These are phyloP conservation scores for Zoysia pacifica DNA, from an alignment of 176 grass and related monocot species.

Conservation along the genomic window DNA sequence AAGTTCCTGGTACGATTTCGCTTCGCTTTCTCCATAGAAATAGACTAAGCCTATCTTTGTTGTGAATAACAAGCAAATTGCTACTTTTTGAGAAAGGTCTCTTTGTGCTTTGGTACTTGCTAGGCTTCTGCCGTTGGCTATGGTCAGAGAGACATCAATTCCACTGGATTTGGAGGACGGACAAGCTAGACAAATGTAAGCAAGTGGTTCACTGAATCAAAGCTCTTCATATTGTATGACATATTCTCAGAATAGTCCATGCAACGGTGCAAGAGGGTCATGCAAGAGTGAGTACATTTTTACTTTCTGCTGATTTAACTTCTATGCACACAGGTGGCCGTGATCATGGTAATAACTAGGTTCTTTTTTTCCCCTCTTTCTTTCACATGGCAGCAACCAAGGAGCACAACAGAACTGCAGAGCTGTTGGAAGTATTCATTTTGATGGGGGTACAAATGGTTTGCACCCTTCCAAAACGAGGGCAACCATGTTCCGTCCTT, in stretches of 20 bases:
- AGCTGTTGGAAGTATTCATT: conserved; percentile 22
- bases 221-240: conserved; percentile 31
- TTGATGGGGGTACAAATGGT: conserved; percentile 16
- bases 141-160: conserved; percentile 36
- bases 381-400: conserved; percentile 38
- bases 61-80: conserved; percentile 40
- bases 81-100: conserved; percentile 18
- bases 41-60: conserved; percentile 27
- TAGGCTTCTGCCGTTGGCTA: conserved; percentile 29
- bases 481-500: conserved; percentile 35
- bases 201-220: conserved; percentile 38
- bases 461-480: conserved; percentile 15
- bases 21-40: conserved; percentile 28
- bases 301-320: conserved; percentile 1
- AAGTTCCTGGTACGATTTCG: too few species aligned
- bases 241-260: conserved; percentile 17
- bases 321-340: conserved; percentile 12
- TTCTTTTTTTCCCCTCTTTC: not conserved
- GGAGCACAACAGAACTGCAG: conserved; percentile 1
- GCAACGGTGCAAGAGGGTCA: not conserved
- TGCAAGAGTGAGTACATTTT: conserved; percentile 16
- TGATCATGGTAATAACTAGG: conserved; percentile 19
- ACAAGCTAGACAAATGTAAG: conserved; percentile 27
- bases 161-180: conserved; percentile 29
- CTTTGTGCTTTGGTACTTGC: conserved; percentile 27